Percentiles rank a stretch among this genome's conserved stretches.
Evolutionary conservation across 2,329 filamentous ascomycete species (phyloP).

Genomic region (Neoscytalidium dimidiatum): DNA sequence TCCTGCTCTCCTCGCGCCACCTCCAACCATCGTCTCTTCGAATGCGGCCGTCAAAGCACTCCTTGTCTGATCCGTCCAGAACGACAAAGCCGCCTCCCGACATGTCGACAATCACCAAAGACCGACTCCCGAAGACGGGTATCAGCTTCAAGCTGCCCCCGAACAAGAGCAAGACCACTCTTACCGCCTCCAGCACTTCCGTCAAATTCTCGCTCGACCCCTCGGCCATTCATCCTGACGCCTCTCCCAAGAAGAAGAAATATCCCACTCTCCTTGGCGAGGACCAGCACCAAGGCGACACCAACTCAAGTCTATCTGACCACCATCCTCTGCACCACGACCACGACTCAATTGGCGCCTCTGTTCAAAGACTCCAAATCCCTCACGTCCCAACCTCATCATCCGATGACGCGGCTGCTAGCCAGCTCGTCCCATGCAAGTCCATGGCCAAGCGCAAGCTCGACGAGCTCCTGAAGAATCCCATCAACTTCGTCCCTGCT

Average conservation of each 20-base stretch:
- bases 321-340: neutral
- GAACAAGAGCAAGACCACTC: neutral
- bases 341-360: neutral
- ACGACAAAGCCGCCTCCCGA: neutral
- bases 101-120: neutral
- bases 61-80: neutral
- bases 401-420: neutral
- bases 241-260: neutral
- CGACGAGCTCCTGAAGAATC: neutral
- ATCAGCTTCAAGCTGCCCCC: neutral
- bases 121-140: neutral
- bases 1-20: constrained; percentile 4
- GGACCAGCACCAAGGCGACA: neutral
- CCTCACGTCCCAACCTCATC: neutral
- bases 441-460: constrained; percentile 6
- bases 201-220: neutral
- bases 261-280: neutral
- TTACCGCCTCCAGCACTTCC: neutral
- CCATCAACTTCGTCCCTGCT: neutral
- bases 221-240: neutral
- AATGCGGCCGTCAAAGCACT: neutral
- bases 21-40: neutral
- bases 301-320: no score
- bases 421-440: neutral
- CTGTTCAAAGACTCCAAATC: neutral